phyloP scores from a whole-genome alignment of 2,329 filamentous ascomycete genomes.

The Bipolaris sorokiniana region DNA sequence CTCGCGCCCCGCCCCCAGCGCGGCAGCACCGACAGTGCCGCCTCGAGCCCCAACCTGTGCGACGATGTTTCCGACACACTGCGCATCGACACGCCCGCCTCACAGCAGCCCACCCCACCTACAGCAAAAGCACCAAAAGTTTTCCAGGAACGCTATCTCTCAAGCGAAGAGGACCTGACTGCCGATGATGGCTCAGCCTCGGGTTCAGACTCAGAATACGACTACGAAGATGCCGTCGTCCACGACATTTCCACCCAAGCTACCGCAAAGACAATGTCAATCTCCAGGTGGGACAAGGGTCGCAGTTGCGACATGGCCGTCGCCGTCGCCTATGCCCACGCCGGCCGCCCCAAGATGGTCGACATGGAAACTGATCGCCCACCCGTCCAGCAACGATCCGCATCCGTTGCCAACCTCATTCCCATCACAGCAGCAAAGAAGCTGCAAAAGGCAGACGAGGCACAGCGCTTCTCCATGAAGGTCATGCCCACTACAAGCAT shows the following conservation, averaged over 20 bases:
- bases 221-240: conserved; percentile 42
- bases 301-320: conserved; percentile 48
- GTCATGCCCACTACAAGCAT: conserved; percentile 21
- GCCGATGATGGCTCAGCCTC: conserved; percentile 39
- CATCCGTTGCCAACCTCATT: conserved; percentile 44
- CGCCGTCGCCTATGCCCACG: conserved; percentile 46
- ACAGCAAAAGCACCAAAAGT: conserved; percentile 32
- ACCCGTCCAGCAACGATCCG: conserved; percentile 36
- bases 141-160: conserved; percentile 48
- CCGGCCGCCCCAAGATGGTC: conserved; percentile 48
- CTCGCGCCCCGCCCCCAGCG: conserved; percentile 34
- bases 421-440: conserved; percentile 35
- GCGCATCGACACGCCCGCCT: conserved; percentile 38
- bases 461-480: conserved; percentile 37
- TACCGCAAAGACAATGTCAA: conserved; percentile 42
- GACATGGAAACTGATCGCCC: conserved; percentile 38
- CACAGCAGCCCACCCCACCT: conserved; percentile 14
- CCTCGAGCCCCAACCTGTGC: conserved; percentile 46
- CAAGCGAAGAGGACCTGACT: conserved; percentile 49
- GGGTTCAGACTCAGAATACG: conserved; percentile 32
- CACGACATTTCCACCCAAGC: conserved; percentile 37
- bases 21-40: conserved; percentile 39
- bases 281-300: conserved; percentile 41
- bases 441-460: conserved; percentile 34
- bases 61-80: conserved; percentile 44